Base-by-base conservation (phyloP, 179 eudicot genomes). In the Camellia oleifera region DNA sequence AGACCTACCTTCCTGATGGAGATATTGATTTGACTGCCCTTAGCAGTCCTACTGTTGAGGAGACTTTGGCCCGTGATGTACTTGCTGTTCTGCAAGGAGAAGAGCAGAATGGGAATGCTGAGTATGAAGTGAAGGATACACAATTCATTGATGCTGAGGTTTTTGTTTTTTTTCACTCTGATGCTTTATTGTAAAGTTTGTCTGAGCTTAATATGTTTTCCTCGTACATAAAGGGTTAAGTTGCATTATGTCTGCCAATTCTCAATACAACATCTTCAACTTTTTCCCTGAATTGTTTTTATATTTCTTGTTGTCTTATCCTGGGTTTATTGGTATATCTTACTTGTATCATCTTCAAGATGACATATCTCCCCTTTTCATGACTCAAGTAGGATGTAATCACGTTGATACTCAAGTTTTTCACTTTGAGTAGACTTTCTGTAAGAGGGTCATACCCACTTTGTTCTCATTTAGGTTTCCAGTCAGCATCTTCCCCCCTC, bases 1-100 rank as follows among this genome's bases (percentile, higher is more conserved):
- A 86, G 88, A 87, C 92, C 13, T 89, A 84, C 77, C 81, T 89
- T 14, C 90, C 92, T n/a, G 89, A 89, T 81, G 94, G 94, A 71
- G 94, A 90, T 72, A 89, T 90, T 74, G 94, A 90, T 78, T 67
- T 90, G 75, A 90, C 94, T 17, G 87, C 81, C 64, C 75, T 90
- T 26, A 77, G 83, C 80, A 76, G 50, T 82, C 86, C 86, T 65
- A 65, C 69, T 52, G 72, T 46, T 68, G 89, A 85, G 62, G 88
- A 87, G 1, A 69, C 84, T 80, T 81, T 88, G 84, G 81, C 89
- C 67, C 78, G 52, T 56, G 75, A 82, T 56, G 83, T 86, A 48
- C 85, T 81, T 80, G 79, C 81, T 52, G 80, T 86, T 66, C 77
- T 86, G 53, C 81, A 81, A 69, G 72, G 74, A 11, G 89, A 82